A percentile compares a stretch with the other conserved stretches of the same genome.
Evolutionary conservation across 23 red algal genomes (phyloP).

Genomic region (Cyanidium caldarium): DNA sequence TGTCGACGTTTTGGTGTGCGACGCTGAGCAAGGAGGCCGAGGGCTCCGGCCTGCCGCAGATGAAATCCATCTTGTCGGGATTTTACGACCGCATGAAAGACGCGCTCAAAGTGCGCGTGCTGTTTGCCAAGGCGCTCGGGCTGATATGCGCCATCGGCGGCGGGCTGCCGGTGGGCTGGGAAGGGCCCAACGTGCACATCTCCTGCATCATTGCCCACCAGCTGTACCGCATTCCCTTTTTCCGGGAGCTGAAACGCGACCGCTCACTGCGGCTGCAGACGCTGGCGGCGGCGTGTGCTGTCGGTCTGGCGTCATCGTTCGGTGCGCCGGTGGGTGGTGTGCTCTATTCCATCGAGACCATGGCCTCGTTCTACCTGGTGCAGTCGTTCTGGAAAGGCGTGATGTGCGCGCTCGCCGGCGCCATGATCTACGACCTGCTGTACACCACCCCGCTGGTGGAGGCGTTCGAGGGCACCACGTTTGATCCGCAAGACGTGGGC

Average conservation of each 20-base stretch:
- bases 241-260: constrained; percentile 53
- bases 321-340: constrained; percentile 93
- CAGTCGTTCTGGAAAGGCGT: constrained; percentile 93
- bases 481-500: constrained; percentile 34
- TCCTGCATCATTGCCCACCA: constrained; percentile 95
- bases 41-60: constrained; percentile 88
- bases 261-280: constrained; percentile 82
- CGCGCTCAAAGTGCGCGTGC: constrained; percentile 60
- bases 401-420: constrained; percentile 58
- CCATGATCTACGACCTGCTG: constrained; percentile 75
- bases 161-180: constrained; percentile 95
- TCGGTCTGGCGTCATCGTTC: constrained; percentile 87
- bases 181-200: constrained; percentile 98
- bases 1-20: constrained; percentile 67
- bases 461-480: constrained; percentile 81
- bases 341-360: constrained; percentile 91
- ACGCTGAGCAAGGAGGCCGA: constrained; percentile 66
- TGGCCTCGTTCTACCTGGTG: constrained; percentile 89
- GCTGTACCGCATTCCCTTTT: constrained; percentile 72
- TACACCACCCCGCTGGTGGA: constrained; percentile 99
- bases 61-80: constrained; percentile 97
- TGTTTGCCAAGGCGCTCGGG: constrained; percentile 76
- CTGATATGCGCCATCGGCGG: constrained; percentile 92
- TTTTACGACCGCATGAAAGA: constrained; percentile 88
- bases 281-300: constrained; percentile 89